Evolutionary conservation across 2,329 filamentous ascomycete species (phyloP).

Genomic region (Clonostachys rhizophaga): DNA sequence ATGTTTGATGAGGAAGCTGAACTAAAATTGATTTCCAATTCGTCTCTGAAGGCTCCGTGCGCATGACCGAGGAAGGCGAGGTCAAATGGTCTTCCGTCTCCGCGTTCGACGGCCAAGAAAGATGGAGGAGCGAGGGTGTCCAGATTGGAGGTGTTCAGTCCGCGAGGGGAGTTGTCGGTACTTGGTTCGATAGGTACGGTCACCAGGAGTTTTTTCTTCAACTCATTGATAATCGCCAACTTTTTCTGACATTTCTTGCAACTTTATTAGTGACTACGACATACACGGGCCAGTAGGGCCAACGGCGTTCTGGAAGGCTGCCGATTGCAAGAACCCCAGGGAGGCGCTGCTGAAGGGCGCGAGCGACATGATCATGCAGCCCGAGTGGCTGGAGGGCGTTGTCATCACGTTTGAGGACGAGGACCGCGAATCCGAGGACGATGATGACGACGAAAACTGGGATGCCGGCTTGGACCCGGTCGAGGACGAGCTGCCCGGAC

Average conservation of each 20-base stretch:
- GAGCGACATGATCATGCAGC: constrained; percentile 6
- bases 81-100: constrained; percentile 71
- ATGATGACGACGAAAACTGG: constrained; percentile 18
- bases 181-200: constrained; percentile 70
- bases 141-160: constrained; percentile 66
- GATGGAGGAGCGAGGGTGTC: constrained; percentile 74
- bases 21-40: constrained; percentile 13
- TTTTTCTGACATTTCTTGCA: too few species aligned
- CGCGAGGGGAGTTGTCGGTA: constrained; percentile 64
- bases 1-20: constrained; percentile 1
- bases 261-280: constrained; percentile 51
- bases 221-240: neutral
- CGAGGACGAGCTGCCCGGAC: constrained; percentile 12
- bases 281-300: constrained; percentile 67
- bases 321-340: constrained; percentile 1
- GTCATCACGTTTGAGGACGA: constrained; percentile 2
- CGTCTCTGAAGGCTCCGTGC: constrained; percentile 47
- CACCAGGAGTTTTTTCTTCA: neutral
- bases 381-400: neutral
- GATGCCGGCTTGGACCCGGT: constrained; percentile 12
- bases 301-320: constrained; percentile 72
- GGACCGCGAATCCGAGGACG: constrained; percentile 3
- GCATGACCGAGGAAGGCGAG: constrained; percentile 64
- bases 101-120: constrained; percentile 57
- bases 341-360: constrained; percentile 3